Evolutionary conservation across 2,329 filamentous ascomycete genomes (phyloP).

Genomic region (Teratosphaeria viscida): DNA sequence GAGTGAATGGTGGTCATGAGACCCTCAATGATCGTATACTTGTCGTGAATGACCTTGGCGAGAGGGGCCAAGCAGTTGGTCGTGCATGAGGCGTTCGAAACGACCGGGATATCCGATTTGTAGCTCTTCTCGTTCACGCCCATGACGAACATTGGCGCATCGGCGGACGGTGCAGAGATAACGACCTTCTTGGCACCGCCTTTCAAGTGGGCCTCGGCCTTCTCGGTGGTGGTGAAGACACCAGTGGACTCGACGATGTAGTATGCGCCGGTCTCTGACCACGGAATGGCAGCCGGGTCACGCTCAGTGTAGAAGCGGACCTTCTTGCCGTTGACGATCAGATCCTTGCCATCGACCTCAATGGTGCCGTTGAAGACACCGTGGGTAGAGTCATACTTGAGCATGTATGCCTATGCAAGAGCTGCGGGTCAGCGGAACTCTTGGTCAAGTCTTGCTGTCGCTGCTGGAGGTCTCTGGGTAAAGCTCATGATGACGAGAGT

Average conservation of each 20-base stretch:
- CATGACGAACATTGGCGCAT: constrained; percentile 99
- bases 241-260: constrained; percentile 97
- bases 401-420: constrained; percentile 76
- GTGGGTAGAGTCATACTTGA: constrained; percentile 98
- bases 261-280: constrained; percentile 73
- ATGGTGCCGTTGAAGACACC: constrained; percentile 91
- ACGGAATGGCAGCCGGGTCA: constrained; percentile 83
- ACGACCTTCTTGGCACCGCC: constrained; percentile 93
- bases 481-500: neutral
- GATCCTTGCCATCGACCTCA: constrained; percentile 58
- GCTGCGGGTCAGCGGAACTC: constrained; percentile 10
- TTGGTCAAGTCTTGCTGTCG: neutral
- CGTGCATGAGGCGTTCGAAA: constrained; percentile 99
- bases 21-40: constrained; percentile 94
- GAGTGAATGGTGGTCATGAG: constrained; percentile 99
- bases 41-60: constrained; percentile 98
- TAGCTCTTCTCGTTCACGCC: constrained; percentile 95
- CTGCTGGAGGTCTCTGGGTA: neutral
- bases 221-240: constrained; percentile 98
- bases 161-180: constrained; percentile 79
- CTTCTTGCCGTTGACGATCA: constrained; percentile 87
- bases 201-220: constrained; percentile 87
- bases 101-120: constrained; percentile 80
- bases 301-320: constrained; percentile 91
- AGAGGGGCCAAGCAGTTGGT: constrained; percentile 99